Evolutionary conservation across 2,329 filamentous ascomycete genomes (phyloP).

Genomic region (Alternaria consortialis): DNA sequence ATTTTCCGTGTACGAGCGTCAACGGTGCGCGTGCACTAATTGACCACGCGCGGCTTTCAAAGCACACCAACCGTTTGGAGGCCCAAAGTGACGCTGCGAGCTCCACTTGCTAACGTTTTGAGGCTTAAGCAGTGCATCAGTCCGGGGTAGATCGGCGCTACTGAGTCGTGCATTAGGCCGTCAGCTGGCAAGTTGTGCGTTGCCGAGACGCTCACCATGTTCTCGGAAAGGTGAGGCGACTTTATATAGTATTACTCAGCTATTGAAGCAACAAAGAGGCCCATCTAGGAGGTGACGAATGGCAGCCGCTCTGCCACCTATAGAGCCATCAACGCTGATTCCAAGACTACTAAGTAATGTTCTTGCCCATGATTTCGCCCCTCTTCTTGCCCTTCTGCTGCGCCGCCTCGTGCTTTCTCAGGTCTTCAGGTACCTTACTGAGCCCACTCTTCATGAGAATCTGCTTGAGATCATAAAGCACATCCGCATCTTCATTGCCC

Average conservation of each 20-base stretch:
- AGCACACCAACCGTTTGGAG: slow-evolving; percentile 3
- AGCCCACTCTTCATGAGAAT: slow-evolving; percentile 93
- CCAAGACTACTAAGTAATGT: slow-evolving; percentile 15
- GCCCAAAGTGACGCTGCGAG: slow-evolving; percentile 18
- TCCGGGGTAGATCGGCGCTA: slow-evolving; percentile 28
- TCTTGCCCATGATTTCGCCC: slow-evolving; percentile 21
- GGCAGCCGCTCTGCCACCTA: not conserved
- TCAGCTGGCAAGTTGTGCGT: not conserved
- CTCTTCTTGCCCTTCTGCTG: slow-evolving; percentile 74
- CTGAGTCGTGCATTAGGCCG: slow-evolving; percentile 1
- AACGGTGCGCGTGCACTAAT: slow-evolving; percentile 4
- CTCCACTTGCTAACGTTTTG: slow-evolving; percentile 21
- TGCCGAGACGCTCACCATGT: not conserved
- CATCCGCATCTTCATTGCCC: slow-evolving; percentile 86
- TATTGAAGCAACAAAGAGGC: not conserved
- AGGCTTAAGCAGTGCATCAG: slow-evolving; percentile 5
- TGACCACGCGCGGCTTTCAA: slow-evolving; percentile 3
- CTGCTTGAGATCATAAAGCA: slow-evolving; percentile 93
- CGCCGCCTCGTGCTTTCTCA: slow-evolving; percentile 88
- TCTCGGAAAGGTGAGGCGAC: slow-evolving; percentile 1
- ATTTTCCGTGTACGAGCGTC: slow-evolving; percentile 6
- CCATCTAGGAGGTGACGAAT: not conserved
- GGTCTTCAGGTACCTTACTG: slow-evolving; percentile 88
- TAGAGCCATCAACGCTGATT: not conserved
- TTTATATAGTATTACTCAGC: not conserved